Evolutionary conservation across 805 yeast genomes (phyloP).

Genomic region (Starmerella roubikii): DNA sequence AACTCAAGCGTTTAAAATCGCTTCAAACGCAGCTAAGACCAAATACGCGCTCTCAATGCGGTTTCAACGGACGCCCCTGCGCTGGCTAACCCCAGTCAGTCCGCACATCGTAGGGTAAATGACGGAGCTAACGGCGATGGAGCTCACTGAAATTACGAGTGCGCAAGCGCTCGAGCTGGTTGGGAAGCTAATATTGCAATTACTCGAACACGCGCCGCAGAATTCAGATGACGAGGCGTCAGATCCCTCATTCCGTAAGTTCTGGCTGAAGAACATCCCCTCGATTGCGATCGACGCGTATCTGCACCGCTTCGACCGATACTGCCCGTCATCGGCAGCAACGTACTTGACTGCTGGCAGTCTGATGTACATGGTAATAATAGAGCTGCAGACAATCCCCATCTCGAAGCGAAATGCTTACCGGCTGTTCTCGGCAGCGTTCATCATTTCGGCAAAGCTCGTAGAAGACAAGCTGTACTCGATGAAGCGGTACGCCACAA

Average conservation of each 20-base stretch:
- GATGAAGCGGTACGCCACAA: constrained; percentile 35
- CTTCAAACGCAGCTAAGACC: too few species aligned
- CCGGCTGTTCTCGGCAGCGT: constrained; percentile 33
- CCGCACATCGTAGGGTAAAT: too few species aligned
- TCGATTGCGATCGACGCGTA: constrained; percentile 24
- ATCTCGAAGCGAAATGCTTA: constrained; percentile 30
- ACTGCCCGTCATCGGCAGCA: constrained; percentile 29
- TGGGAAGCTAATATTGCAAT: constrained; percentile 14
- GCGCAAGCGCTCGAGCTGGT: constrained; percentile 20
- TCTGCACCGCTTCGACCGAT: constrained; percentile 28
- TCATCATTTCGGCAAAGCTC: constrained; percentile 35
- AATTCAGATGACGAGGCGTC: too few species aligned
- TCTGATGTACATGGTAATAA: constrained; percentile 26
- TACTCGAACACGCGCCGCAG: constrained; percentile 1
- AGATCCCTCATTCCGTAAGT: constrained; percentile 11
- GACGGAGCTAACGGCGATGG: too few species aligned
- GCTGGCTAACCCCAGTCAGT: too few species aligned
- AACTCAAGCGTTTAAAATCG: too few species aligned
- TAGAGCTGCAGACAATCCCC: constrained; percentile 23
- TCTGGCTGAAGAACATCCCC: constrained; percentile 21
- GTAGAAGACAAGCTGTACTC: constrained; percentile 36
- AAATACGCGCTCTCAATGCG: too few species aligned
- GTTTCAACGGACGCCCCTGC: too few species aligned
- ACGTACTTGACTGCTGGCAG: constrained; percentile 29
- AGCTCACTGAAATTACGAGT: constrained; percentile 12